These are phyloP conservation scores for Neonectria neomacrospora DNA, from an alignment of 2,329 filamentous ascomycete species.

Conservation along the genomic window DNA sequence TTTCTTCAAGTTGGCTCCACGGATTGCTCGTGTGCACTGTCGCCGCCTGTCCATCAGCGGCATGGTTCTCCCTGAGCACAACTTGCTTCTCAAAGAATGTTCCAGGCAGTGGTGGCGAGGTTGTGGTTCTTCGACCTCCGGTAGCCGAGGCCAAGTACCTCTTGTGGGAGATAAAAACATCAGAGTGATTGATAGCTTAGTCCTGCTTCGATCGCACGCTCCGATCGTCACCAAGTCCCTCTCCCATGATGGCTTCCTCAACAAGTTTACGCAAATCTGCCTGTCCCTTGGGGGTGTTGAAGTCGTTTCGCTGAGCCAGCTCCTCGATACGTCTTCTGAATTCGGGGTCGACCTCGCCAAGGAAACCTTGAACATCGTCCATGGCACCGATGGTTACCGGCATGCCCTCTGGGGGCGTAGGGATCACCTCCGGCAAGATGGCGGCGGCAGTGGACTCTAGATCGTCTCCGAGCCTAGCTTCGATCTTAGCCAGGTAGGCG, in stretches of 20 bases:
- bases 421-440: constrained; percentile 56
- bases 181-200: constrained; percentile 57
- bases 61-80: constrained; percentile 67
- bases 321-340: constrained; percentile 90
- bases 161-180: constrained; percentile 67
- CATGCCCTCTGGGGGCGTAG: constrained; percentile 79
- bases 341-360: constrained; percentile 78
- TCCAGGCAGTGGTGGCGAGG: constrained; percentile 59
- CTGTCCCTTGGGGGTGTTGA: constrained; percentile 83
- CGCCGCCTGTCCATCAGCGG: constrained; percentile 53
- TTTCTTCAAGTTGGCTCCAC: constrained; percentile 64
- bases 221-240: constrained; percentile 71
- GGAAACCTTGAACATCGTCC: constrained; percentile 68
- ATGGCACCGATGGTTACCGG: constrained; percentile 82
- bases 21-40: constrained; percentile 60
- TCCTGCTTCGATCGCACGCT: constrained; percentile 71
- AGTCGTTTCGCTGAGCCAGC: constrained; percentile 84
- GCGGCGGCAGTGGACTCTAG: constrained; percentile 46
- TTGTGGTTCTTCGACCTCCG: constrained; percentile 64
- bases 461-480: constrained; percentile 42
- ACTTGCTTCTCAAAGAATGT: constrained; percentile 62
- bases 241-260: constrained; percentile 79
- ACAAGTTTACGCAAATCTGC: constrained; percentile 81
- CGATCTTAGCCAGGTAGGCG: constrained; percentile 33
- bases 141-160: constrained; percentile 64